Evolutionary conservation across 306 rosid species (phyloP), one percentile per base, ranked within the genome.

Genomic region (Luffa acutangula): DNA sequence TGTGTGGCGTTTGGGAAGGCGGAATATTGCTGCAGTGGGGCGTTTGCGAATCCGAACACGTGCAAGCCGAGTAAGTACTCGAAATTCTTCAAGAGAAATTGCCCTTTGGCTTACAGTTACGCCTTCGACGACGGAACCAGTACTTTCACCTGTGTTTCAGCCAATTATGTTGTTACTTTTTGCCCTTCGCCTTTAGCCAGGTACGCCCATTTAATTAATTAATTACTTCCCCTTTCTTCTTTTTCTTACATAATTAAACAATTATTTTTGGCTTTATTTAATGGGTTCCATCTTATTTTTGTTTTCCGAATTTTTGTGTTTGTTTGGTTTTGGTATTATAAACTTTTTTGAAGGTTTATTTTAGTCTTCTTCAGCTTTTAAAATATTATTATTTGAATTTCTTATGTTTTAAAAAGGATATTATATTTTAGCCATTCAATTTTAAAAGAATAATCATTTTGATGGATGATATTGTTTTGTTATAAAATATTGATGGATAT

Each of bases 41-140:
- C 6, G 39, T 76, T 25, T 18, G 65, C 21, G 7, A 52, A 34
- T 53, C 79, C 79, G 10, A 33, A 53, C 37, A 76, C 65, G 2
- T 76, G 79, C 2, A 33, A 53, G 33, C 34, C 79, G 18, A 52
- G 49, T n/a, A 5, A 18, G 2, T 76, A 76, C 56, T 76, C 79
- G 7, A 34, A 76, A 25, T 52, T 15, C 25, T 76, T 76, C 21
- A 76, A 76, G 43, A 34, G 0, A 2, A 37, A 53, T 7, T 76
- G 79, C 39, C 79, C 79, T 0, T 31, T 34, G 7, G 63, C 79
- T 52, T 76, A 76, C 56, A 76, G 79, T 39, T 76, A 76, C 49
- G 79, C 79, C 7, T 76, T 49, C 7, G 79, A 76, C 15, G 79
- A 76, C 18, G 63, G 65, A 7, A 76, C 79, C 21, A 76, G 79